Base-by-base conservation (phyloP, 2,329 filamentous ascomycete genomes). In the Colletotrichum higginsianum region DNA sequence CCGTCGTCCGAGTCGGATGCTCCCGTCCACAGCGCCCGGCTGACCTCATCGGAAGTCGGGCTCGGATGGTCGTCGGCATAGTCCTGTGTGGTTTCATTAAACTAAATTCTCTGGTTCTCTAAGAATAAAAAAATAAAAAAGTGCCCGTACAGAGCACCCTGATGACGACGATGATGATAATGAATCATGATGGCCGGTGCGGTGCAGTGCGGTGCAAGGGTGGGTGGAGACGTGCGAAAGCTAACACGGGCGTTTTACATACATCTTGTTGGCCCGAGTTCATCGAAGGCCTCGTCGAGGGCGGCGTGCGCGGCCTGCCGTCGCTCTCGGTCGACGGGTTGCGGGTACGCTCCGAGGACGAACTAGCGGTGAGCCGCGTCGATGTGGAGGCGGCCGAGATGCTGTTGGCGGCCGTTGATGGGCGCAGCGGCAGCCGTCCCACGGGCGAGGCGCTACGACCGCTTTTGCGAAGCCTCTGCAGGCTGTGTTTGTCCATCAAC, bases 281-380 rank as follows among this genome's bases (percentile, higher is more conserved):
- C 47, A 66, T 58, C 46, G 44, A 75, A 72, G 60, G 71, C 53
- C 67, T 58, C 26, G 66, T 64, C 26, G 71, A 73, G 12, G 71
- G 67, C 58, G 71, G 62, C 61, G 71, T 73, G 46, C 40, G 66
- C 16, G 71, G 63, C 47, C 58, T 58, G 23, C n/a, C 65, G 53
- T 9, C 61, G 56, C 57, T 68, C 21, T 58, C 66, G 30, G 35
- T 65, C 18, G 71, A 73, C 16, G 44, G 52, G 65, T 63, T 73
- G 40, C 66, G 70, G 52, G 71, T 64, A 57, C 46, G 66, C n/a
- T 64, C 71, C 7, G 74, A 72, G 11, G 74, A 72, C 18, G 71
- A 74, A 70, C 69, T 73, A 69, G 74, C 71, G 66, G 74, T 73
- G 74, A 74, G 71, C 30, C 58, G 38, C 66, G 69, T 69, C 53